Evolutionary conservation across 2,329 filamentous ascomycete species (phyloP), one percentile per base, ranked within the genome.

Genomic region (Ophiostoma sp.): DNA sequence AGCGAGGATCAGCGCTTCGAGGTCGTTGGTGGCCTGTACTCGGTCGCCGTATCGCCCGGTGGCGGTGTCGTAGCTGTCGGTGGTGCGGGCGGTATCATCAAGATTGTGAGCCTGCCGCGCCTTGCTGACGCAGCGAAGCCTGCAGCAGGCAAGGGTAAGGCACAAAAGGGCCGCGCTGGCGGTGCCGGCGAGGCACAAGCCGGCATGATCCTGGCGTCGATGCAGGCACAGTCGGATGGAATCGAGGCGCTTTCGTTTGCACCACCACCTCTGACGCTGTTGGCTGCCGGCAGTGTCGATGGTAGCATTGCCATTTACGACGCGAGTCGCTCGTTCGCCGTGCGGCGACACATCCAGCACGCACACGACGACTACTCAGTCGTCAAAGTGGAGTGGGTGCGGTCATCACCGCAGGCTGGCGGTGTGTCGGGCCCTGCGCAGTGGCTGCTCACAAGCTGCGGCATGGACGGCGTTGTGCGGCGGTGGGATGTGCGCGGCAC

Each of bases 11-110:
- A 96, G 81, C 88, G 95, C 64, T 99, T 99, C 80, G 88, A 87
- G 44, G 90, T 98, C 65, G 91, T 97, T 69, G 95, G 94, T 38
- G 95, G 95, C 0, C 82, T 99, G 1, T 98, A 93, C 84, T 92
- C 90, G 52, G 86, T 97, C 47, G 92, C 91, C 18, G 82, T 97
- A 72, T 89, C 94, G 5, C 93, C 93, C 0, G 87, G 86, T 16
- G 90, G 92, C 52, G 82, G 89, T 0, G 89, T 96, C 71, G 87
- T 93, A 1, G 94, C 92, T 0, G 91, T 92, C 0, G 95, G 95
- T 68, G 95, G 95, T 70, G 93, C 92, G 0, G 91, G 89, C 69
- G 95, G 95, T 41, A 85, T 91, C 70, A 90, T 98, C 77, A 91
- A 90, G 74, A 86, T 98, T 71, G 85, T 98, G 60, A 90, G 92